Conservation (phyloP, 2,329 filamentous ascomycete species). For the Beauveria sp. region DNA sequence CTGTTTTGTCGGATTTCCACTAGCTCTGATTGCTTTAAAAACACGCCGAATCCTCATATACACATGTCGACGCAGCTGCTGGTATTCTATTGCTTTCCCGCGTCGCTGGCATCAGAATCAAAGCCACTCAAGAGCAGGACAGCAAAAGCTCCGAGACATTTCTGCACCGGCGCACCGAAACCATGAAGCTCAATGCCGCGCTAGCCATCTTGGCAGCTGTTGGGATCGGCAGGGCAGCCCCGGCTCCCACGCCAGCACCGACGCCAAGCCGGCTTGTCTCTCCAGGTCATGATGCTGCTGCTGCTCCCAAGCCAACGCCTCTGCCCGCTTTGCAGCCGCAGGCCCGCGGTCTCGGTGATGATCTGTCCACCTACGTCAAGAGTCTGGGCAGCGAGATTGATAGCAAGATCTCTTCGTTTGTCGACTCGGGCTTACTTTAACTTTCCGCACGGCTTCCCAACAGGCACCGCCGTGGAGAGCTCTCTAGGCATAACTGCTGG, state of each 20-base stretch:
- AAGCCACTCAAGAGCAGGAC: neutral
- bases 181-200: neutral
- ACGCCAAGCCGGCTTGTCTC: neutral
- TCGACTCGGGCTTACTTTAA: constrained; percentile 59
- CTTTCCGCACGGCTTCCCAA: constrained; percentile 54
- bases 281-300: neutral
- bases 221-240: constrained; percentile 8
- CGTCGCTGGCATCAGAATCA: neutral
- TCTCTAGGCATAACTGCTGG: constrained; percentile 51
- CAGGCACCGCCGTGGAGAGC: constrained; percentile 51
- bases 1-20: neutral
- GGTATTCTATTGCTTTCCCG: too few species aligned
- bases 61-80: neutral
- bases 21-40: neutral
- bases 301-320: constrained; percentile 17
- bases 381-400: constrained; percentile 44
- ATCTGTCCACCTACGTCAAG: constrained; percentile 43
- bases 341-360: constrained; percentile 28
- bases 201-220: constrained; percentile 8
- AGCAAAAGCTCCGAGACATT: neutral
- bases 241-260: neutral
- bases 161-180: neutral
- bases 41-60: neutral
- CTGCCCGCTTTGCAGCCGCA: constrained; percentile 15
- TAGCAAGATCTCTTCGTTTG: constrained; percentile 49